A percentile compares a stretch with the other conserved stretches of the same genome.
phyloP scores from a whole-genome alignment of 345 rosid genomes.

The Pistacia vera region DNA sequence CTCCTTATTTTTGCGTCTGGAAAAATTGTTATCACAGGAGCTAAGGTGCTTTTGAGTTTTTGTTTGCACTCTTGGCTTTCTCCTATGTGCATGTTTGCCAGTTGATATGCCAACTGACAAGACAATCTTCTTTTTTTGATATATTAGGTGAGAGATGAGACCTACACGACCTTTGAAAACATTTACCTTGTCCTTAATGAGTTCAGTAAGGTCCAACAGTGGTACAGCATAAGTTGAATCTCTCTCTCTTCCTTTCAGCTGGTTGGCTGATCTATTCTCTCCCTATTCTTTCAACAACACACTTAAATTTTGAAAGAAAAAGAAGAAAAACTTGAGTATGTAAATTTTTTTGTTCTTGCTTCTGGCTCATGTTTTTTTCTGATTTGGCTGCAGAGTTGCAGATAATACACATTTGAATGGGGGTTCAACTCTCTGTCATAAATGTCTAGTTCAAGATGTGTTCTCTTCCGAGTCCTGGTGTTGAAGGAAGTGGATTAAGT shows the following conservation, averaged over 20 bases:
- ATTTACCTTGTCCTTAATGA: conserved; percentile 91
- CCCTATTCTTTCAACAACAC: neutral
- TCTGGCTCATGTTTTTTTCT: neutral
- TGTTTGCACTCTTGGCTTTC: neutral
- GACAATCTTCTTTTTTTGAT: neutral
- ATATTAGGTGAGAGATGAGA: conserved; percentile 80
- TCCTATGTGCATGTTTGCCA: neutral
- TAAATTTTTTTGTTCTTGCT: neutral
- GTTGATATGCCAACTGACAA: neutral
- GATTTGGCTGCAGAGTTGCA: conserved; percentile 1
- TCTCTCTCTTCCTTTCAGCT: neutral
- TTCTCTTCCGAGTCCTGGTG: neutral
- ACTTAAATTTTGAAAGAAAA: neutral
- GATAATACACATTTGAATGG: neutral
- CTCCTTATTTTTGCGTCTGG: conserved; percentile 95
- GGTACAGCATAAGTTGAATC: conserved; percentile 39
- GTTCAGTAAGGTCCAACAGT: conserved; percentile 88
- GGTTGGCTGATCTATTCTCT: too few relatives aligned
- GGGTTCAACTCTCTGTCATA: neutral
- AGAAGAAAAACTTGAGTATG: neutral
- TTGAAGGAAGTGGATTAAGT: conserved; percentile 5
- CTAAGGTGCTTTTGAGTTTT: conserved; percentile 63
- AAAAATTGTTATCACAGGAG: conserved; percentile 96
- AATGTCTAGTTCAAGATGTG: neutral
- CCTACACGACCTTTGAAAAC: conserved; percentile 89